A percentile compares a stretch with the other conserved stretches of the same genome.
Conservation (phyloP, 495 filamentous ascomycete genomes). For the Trichoderma orchidacearum region DNA sequence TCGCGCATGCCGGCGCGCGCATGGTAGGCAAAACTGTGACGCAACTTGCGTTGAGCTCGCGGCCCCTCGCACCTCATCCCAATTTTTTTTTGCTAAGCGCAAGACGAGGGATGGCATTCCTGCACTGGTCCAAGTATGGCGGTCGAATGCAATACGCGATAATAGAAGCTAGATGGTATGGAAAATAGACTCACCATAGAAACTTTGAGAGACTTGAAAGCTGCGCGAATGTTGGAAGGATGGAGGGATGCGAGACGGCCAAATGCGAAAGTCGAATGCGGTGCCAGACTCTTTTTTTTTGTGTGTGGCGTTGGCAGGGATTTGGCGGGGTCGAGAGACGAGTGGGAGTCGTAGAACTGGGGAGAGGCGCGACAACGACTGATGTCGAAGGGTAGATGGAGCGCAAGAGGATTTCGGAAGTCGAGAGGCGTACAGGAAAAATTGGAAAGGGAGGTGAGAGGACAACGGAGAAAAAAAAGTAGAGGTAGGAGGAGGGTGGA, state of each 20-base stretch:
- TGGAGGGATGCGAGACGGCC: not conserved
- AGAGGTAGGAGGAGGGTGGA: slow-evolving; percentile 2
- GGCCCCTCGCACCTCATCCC: no score
- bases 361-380: slow-evolving; percentile 2
- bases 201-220: not conserved
- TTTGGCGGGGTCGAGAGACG: slow-evolving; percentile 2
- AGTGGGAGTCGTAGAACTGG: slow-evolving; percentile 1
- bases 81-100: not conserved
- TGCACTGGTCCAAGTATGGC: not conserved
- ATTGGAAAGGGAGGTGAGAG: not conserved
- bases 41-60: not conserved
- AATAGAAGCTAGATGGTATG: not conserved
- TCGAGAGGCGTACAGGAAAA: not conserved
- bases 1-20: not conserved
- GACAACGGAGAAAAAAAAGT: slow-evolving; percentile 6
- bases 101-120: not conserved
- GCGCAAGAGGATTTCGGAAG: not conserved
- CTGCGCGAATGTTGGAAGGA: not conserved
- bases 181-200: not conserved
- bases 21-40: not conserved
- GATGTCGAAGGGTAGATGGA: not conserved
- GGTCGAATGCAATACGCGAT: not conserved
- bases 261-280: not conserved
- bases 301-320: not conserved
- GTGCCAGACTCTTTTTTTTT: not conserved